These are phyloP conservation scores for Euphorbia schlechtendalii DNA, from an alignment of 441 rosid genomes.

Conservation along the genomic window DNA sequence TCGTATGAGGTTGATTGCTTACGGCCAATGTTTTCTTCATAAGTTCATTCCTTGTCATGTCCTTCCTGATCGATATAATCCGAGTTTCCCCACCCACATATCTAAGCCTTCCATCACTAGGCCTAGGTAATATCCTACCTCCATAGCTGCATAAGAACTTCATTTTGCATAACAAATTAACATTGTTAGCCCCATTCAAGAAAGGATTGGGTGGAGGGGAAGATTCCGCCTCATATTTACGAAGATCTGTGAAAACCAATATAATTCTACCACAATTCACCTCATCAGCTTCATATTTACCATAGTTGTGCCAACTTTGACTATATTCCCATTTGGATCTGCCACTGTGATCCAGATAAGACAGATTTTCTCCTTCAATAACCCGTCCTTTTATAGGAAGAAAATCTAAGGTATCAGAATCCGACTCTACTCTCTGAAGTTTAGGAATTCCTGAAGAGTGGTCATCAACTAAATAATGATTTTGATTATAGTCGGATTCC, in stretches of 20 bases:
- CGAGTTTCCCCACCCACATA: slow-evolving; percentile 87
- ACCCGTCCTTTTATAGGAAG: slow-evolving; percentile 35
- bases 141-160: slow-evolving; percentile 89
- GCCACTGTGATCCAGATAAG: slow-evolving; percentile 35
- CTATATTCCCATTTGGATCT: slow-evolving; percentile 41
- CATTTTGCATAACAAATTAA: slow-evolving; percentile 31
- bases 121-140: slow-evolving; percentile 73
- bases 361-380: slow-evolving; percentile 33
- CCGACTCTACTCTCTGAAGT: slow-evolving; percentile 31
- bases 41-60: slow-evolving; percentile 50
- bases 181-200: slow-evolving; percentile 27
- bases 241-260: slow-evolving; percentile 22
- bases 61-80: slow-evolving; percentile 49
- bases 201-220: slow-evolving; percentile 37
- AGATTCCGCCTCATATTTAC: slow-evolving; percentile 23
- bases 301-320: slow-evolving; percentile 45
- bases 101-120: slow-evolving; percentile 79
- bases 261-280: slow-evolving; percentile 35
- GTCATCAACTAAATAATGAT: slow-evolving; percentile 32
- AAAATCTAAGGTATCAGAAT: slow-evolving; percentile 34
- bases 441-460: slow-evolving; percentile 36
- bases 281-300: slow-evolving; percentile 37
- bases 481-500: slow-evolving; percentile 23
- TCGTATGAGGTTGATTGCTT: slow-evolving; percentile 46
- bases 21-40: slow-evolving; percentile 48